A percentile compares a stretch with the other conserved stretches of the same genome.
phyloP scores from a whole-genome alignment of 495 filamentous ascomycete genomes.

The Aspergillus bertholletiae region DNA sequence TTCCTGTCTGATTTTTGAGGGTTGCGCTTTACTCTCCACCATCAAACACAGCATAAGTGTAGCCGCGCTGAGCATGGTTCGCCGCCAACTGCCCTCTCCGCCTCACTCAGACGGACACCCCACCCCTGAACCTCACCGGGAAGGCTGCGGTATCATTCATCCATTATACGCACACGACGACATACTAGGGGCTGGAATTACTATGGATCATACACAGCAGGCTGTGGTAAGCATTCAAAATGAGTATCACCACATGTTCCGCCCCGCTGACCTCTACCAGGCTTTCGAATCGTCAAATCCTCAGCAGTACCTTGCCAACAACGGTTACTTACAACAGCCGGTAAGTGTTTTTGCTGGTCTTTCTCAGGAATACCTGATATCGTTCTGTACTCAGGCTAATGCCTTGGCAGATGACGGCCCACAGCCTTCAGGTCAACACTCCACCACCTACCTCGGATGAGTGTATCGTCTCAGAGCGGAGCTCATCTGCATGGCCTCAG shows the following conservation, averaged over 20 bases:
- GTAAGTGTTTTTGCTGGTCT: conserved; percentile 7
- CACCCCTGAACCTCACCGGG: conserved; percentile 11
- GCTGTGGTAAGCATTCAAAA: conserved; percentile 9
- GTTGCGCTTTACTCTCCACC: background rate
- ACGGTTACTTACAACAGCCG: conserved; percentile 18
- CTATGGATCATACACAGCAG: conserved; percentile 3
- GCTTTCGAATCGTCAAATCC: conserved; percentile 12
- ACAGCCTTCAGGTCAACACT: conserved; percentile 22
- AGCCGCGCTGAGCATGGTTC: conserved; percentile 11
- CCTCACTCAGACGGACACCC: conserved; percentile 22
- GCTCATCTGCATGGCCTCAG: conserved; percentile 10
- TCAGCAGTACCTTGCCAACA: conserved; percentile 9
- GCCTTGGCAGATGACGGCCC: conserved; percentile 6
- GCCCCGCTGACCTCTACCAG: background rate
- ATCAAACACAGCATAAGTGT: conserved; percentile 1
- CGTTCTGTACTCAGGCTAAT: background rate
- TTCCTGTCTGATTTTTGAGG: background rate
- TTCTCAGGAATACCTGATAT: background rate
- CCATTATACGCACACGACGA: conserved; percentile 10
- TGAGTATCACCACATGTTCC: background rate
- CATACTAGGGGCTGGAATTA: background rate
- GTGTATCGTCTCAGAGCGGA: conserved; percentile 4
- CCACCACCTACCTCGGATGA: conserved; percentile 25
- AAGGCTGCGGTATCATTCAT: conserved; percentile 11
- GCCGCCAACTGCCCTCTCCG: conserved; percentile 23